Conservation (phyloP, 176 grass and related monocot genomes). For the Otatea glauca region DNA sequence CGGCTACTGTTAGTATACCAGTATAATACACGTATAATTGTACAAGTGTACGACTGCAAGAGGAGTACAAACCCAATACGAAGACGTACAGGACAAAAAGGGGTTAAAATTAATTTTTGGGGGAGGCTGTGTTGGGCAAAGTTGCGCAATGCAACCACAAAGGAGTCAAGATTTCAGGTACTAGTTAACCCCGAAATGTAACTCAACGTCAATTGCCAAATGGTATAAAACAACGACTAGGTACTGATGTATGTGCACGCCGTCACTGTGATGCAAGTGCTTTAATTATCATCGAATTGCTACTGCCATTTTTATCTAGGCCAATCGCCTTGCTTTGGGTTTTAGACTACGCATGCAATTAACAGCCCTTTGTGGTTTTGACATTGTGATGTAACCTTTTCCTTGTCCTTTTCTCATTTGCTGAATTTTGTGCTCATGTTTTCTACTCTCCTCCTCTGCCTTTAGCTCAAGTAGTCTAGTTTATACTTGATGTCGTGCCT, state of each 20-base stretch:
- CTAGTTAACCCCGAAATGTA: slow-evolving; percentile 29
- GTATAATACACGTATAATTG: slow-evolving; percentile 27
- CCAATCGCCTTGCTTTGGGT: slow-evolving; percentile 1
- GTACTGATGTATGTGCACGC: not conserved
- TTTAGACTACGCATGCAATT: slow-evolving; percentile 19
- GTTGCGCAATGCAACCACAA: slow-evolving; percentile 10
- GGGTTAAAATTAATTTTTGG: not conserved
- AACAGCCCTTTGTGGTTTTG: slow-evolving; percentile 33
- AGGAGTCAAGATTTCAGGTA: slow-evolving; percentile 33
- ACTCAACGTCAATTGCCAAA: not conserved
- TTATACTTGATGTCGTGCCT: not conserved
- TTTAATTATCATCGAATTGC: slow-evolving; percentile 18
- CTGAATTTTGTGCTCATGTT: not conserved
- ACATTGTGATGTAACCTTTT: slow-evolving; percentile 13
- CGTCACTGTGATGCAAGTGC: slow-evolving; percentile 42
- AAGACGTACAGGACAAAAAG: not conserved
- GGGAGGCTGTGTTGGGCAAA: slow-evolving; percentile 8
- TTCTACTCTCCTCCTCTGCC: slow-evolving; percentile 3
- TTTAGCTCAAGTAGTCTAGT: not conserved
- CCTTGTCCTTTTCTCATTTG: slow-evolving; percentile 20
- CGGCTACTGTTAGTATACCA: not conserved
- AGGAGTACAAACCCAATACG: slow-evolving; percentile 33
- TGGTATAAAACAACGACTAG: slow-evolving; percentile 14
- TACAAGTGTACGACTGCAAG: slow-evolving; percentile 26
- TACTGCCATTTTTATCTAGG: not conserved